phyloP scores from a whole-genome alignment of 1,284 basidiomycete species.

The Naganishia sp. region DNA sequence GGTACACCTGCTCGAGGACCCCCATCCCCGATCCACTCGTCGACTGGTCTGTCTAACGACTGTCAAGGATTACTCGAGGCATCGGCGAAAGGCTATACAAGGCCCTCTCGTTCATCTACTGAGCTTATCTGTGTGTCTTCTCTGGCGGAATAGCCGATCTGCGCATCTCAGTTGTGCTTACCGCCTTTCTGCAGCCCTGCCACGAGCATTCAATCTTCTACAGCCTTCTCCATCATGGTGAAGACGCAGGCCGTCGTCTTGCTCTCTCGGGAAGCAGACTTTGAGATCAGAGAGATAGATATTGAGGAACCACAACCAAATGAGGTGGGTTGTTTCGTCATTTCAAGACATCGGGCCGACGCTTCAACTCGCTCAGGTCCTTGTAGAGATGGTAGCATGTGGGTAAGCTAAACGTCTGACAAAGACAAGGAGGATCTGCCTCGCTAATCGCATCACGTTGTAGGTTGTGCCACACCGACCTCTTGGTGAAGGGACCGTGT shows the following conservation, averaged over 20 bases:
- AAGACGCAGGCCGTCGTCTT: conserved; percentile 21
- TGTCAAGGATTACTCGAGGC: no score
- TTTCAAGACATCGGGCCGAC: neutral
- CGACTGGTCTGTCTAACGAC: no score
- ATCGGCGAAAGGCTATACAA: no score
- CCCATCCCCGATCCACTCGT: no score
- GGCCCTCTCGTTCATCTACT: neutral
- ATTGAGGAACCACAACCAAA: conserved; percentile 21
- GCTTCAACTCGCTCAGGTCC: neutral
- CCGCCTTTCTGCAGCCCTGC: no score
- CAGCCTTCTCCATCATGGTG: neutral
- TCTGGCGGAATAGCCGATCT: no score
- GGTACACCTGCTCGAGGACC: no score
- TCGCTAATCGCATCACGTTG: neutral
- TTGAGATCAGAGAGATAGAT: conserved; percentile 13
- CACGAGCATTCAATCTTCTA: no score
- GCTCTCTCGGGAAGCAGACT: conserved; percentile 8
- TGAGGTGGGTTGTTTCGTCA: conserved; percentile 17
- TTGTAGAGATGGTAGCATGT: conserved; percentile 27
- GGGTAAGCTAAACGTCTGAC: conserved; percentile 3
- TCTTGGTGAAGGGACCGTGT: conserved; percentile 21
- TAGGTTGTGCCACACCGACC: conserved; percentile 26
- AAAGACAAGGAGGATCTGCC: no score
- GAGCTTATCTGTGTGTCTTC: no score
- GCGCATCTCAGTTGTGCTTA: no score